Base-by-base conservation (phyloP, 257 asterid species). In the Jasminum sambac region DNA sequence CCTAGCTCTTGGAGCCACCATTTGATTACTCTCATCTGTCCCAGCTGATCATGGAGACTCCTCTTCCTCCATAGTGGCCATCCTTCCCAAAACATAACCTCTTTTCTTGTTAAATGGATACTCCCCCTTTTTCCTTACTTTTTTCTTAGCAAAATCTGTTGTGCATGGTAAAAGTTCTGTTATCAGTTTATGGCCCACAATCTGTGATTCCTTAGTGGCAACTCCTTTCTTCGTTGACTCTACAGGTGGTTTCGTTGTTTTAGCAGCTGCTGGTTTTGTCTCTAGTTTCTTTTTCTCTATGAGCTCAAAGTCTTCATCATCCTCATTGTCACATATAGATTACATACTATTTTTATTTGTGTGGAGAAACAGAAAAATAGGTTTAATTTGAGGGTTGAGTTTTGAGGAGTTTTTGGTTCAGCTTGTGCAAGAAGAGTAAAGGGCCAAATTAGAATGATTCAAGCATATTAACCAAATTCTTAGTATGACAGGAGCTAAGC, bases 91-190 rank as follows among this genome's bases (percentile, higher is more conserved):
- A 61, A 87, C 26, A 42, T 96, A 85, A 62, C 96, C 86, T 74
- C 97, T 91, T 75, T 95, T 91, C 90, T 92, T 92, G 90, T 95
- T 89, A 74, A 89, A 95, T 1, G 98, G 98, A 5, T 98, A 95
- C 6, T 77, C 85, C 70, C 99, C 87, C 94, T 84, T 85, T 72
- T 82, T 84, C 83, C 96, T 89, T 68, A 88, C 94, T 73, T 89
- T 95, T 75, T 78, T 92, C 48, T 88, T 96, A 6, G 96, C 98
- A 4, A 96, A 86, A 67, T 64, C 71, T 21, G 75, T 89, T 6
- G 82, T 75, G 30, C 95, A 85, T 74, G 88, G 83, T 36, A 89
- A 71, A 55, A 86, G 86, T 37, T 89, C 89, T 0, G 96, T 89
- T 74, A 94, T 91, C 80, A 89, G 85, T 77, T 81, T 89, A 81